These are phyloP conservation scores for Mortierella sp. DNA, from an alignment of 371 early-diverging fungal genomes.

Conservation along the genomic window DNA sequence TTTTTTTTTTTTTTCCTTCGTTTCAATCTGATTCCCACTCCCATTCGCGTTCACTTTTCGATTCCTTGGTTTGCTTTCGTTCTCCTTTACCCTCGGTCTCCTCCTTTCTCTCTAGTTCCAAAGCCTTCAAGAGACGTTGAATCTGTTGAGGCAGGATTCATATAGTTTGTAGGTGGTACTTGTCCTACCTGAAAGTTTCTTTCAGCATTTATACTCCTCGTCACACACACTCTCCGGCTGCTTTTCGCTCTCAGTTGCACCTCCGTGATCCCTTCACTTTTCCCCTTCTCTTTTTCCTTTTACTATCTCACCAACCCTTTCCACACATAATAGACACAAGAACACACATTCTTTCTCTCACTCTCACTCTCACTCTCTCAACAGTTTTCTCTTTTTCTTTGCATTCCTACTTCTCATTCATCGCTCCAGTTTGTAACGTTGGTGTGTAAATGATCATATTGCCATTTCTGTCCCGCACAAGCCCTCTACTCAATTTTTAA, in stretches of 20 bases:
- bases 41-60: neutral
- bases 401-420: neutral
- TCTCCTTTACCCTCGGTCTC: neutral
- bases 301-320: neutral
- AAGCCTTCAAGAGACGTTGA: no score
- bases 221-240: neutral
- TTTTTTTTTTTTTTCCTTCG: neutral
- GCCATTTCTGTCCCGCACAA: no score
- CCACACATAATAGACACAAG: neutral
- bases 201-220: constrained; percentile 15
- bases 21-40: constrained; percentile 1
- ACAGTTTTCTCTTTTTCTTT: neutral
- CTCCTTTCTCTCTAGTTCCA: neutral
- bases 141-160: no score
- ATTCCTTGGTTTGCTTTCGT: neutral
- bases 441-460: no score
- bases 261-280: constrained; percentile 17
- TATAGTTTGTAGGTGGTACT: no score
- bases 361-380: neutral
- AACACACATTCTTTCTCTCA: neutral
- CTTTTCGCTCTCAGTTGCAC: neutral
- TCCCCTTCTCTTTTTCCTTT: neutral
- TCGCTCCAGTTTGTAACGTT: no score
- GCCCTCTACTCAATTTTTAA: no score
- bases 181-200: neutral